Evolutionary conservation across 2,329 filamentous ascomycete species (phyloP).

Genomic region (Mycosphaerelloides madeirae): DNA sequence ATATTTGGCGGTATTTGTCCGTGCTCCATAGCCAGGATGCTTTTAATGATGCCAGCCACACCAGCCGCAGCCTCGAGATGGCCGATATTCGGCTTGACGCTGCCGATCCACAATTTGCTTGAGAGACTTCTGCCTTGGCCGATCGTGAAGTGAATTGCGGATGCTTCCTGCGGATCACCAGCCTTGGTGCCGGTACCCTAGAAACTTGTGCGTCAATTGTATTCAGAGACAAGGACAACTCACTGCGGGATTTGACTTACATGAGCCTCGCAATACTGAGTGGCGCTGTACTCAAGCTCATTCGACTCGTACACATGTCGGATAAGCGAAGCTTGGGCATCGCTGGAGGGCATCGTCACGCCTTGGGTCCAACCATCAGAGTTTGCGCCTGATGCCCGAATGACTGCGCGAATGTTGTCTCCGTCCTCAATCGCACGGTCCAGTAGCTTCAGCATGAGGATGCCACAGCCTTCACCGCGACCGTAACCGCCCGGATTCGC

Average conservation of each 20-base stretch:
- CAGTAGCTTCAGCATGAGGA: conserved; percentile 15
- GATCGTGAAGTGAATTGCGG: conserved; percentile 1
- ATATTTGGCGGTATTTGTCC: conserved; percentile 23
- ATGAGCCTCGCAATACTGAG: conserved; percentile 15
- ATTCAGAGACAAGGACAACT: no score
- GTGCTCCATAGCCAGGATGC: conserved; percentile 21
- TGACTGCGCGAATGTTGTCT: conserved; percentile 31
- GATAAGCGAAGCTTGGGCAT: conserved; percentile 17
- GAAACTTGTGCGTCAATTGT: no score
- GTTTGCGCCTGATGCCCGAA: conserved; percentile 31
- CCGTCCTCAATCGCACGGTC: conserved; percentile 12
- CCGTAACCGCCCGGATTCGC: conserved; percentile 46
- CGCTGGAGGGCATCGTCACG: conserved; percentile 11
- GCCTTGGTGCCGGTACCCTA: conserved; percentile 24
- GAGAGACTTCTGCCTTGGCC: background rate
- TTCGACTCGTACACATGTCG: conserved; percentile 10
- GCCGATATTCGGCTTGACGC: conserved; percentile 35
- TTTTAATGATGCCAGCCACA: conserved; percentile 17
- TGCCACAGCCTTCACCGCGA: conserved; percentile 51
- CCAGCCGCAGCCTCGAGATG: conserved; percentile 14
- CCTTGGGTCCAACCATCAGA: conserved; percentile 15
- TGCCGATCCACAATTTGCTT: background rate
- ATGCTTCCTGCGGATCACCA: conserved; percentile 6
- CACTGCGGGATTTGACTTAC: no score
- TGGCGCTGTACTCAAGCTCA: conserved; percentile 7